Percentiles rank a stretch among this genome's conserved stretches.
These are phyloP conservation scores for Blastocrithidia nonstop DNA, from an alignment of 208 protist genomes.

Conservation along the genomic window DNA sequence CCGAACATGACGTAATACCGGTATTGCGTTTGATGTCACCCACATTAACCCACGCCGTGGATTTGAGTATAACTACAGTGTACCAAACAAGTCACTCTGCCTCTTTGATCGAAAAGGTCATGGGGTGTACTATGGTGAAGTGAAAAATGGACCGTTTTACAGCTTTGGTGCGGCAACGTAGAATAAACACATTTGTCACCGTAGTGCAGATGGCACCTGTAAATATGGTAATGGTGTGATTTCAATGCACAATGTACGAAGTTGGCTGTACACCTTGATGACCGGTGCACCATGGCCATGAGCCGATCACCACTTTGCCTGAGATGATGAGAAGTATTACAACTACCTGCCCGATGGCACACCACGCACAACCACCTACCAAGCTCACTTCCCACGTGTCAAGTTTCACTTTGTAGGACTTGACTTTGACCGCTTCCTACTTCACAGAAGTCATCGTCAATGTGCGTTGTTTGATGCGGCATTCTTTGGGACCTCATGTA, in stretches of 20 bases:
- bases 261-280: constrained; percentile 80
- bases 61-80: constrained; percentile 57
- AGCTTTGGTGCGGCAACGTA: constrained; percentile 54
- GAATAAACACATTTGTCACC: constrained; percentile 47
- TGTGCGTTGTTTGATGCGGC: constrained; percentile 38
- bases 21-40: constrained; percentile 68
- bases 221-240: constrained; percentile 83
- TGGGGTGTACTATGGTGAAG: constrained; percentile 59
- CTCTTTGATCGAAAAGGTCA: constrained; percentile 56
- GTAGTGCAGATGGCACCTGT: constrained; percentile 69
- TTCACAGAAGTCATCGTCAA: constrained; percentile 16
- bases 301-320: constrained; percentile 77
- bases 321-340: constrained; percentile 69
- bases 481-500: constrained; percentile 69
- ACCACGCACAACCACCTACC: constrained; percentile 34
- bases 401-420: constrained; percentile 68
- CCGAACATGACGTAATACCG: constrained; percentile 74
- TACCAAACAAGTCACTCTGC: constrained; percentile 79
- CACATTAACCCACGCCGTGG: constrained; percentile 77
- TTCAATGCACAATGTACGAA: constrained; percentile 79
- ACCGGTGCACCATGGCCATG: constrained; percentile 67
- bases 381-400: constrained; percentile 32
- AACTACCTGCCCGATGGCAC: constrained; percentile 69
- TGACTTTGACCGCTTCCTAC: constrained; percentile 51
- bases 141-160: constrained; percentile 82